A percentile compares a stretch with the other conserved stretches of the same genome.
These are phyloP conservation scores for Closterium sp. DNA, from an alignment of 139 green algal genomes.

Conservation along the genomic window DNA sequence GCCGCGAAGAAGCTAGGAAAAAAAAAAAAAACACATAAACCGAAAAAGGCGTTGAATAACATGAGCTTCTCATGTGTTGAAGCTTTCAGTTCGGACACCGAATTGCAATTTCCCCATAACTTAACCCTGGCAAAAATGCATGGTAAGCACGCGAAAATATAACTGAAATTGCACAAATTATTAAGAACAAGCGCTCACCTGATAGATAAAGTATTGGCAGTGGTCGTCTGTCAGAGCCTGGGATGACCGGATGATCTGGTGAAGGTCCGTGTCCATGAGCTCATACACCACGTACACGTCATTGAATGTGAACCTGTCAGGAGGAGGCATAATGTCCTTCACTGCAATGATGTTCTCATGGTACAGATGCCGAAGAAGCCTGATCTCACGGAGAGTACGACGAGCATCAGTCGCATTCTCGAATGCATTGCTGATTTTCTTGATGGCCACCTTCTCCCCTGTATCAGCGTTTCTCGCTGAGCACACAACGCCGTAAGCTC, in stretches of 20 bases:
- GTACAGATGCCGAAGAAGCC: conserved; percentile 82
- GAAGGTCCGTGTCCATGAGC: conserved; percentile 99
- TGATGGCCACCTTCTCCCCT: conserved; percentile 54
- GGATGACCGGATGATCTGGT: conserved; percentile 96
- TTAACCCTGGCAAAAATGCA: not conserved
- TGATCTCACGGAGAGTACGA: conserved; percentile 91
- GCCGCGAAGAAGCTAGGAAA: conserved; percentile 60
- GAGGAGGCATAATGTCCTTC: conserved; percentile 70
- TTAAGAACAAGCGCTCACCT: conserved; percentile 59
- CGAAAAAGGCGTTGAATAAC: conserved; percentile 6
- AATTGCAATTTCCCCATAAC: not conserved
- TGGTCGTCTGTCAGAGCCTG: conserved; percentile 95
- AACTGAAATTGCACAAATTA: not conserved
- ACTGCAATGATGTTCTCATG: conserved; percentile 86
- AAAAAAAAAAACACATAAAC: not conserved
- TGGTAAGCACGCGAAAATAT: not conserved
- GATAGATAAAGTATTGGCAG: conserved; percentile 99
- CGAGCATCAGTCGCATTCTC: conserved; percentile 91
- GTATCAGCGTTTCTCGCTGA: conserved; percentile 78
- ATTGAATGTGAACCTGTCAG: conserved; percentile 70
- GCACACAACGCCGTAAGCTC: conserved; percentile 96
- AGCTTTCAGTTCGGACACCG: not conserved
- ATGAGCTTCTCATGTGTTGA: not conserved
- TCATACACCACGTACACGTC: conserved; percentile 99
- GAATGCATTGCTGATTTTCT: conserved; percentile 93